Conservation (phyloP, 73 alveolate genomes). For the Paramecium tetraurelia region DNA sequence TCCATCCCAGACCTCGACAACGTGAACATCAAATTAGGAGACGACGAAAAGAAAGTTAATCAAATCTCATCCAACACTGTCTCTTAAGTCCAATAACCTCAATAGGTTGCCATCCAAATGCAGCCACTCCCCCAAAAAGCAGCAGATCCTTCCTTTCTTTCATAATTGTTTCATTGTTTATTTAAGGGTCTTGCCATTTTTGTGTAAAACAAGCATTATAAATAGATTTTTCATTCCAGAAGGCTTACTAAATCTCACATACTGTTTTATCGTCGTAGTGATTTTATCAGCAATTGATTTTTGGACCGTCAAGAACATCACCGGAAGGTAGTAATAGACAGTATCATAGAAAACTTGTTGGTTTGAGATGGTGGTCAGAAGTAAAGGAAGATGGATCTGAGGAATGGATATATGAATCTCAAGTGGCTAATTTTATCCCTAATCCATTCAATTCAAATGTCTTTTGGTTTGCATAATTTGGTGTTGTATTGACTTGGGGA, state of each 20-base stretch:
- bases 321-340: conserved; percentile 61
- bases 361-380: conserved; percentile 91
- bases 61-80: not conserved
- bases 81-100: not conserved
- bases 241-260: not conserved
- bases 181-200: not conserved
- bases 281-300: conserved; percentile 65
- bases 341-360: conserved; percentile 67
- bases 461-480: conserved; percentile 67
- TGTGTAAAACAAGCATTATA: not conserved
- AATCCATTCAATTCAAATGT: conserved; percentile 63
- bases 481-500: conserved; percentile 64
- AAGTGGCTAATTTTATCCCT: conserved; percentile 64
- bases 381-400: conserved; percentile 86
- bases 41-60: conserved; percentile 5
- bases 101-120: not conserved
- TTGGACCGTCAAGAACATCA: conserved; percentile 80
- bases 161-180: not conserved
- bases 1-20: not conserved
- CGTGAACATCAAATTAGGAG: not conserved
- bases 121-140: not conserved
- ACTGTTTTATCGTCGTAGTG: not conserved
- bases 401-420: conserved; percentile 82
- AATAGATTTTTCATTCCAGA: not conserved
- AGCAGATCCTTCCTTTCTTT: not conserved